These are phyloP conservation scores for Aspergillus proliferans DNA, from an alignment of 2,329 filamentous ascomycete genomes.

Conservation along the genomic window DNA sequence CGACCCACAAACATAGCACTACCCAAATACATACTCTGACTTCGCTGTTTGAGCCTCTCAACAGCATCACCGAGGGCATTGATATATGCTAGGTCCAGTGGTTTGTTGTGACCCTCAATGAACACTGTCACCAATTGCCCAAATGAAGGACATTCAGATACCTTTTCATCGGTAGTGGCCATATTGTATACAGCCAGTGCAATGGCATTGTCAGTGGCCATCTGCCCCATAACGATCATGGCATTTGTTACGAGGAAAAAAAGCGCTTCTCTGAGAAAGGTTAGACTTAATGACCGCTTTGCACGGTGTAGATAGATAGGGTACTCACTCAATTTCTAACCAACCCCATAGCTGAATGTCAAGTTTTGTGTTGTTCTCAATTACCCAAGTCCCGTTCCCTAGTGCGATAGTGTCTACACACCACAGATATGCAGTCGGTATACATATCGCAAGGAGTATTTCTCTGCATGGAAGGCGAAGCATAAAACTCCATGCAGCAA, in stretches of 20 bases:
- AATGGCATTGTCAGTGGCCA: constrained; percentile 63
- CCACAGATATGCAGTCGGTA: constrained; percentile 67
- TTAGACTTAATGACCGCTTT: not conserved
- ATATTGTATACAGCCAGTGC: constrained; percentile 50
- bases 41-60: constrained; percentile 55
- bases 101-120: too few relatives aligned
- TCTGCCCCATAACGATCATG: constrained; percentile 62
- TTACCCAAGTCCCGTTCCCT: constrained; percentile 64
- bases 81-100: too few relatives aligned
- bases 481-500: constrained; percentile 58
- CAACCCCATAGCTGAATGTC: constrained; percentile 53
- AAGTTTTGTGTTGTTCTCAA: constrained; percentile 61
- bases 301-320: not conserved
- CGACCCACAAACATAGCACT: constrained; percentile 63
- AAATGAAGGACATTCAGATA: not conserved
- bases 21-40: constrained; percentile 67
- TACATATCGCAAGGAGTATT: constrained; percentile 53
- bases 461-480: constrained; percentile 53
- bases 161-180: not conserved
- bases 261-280: constrained; percentile 50
- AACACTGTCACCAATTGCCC: too few relatives aligned
- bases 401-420: constrained; percentile 64
- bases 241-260: constrained; percentile 68
- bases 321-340: constrained; percentile 57
- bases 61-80: constrained; percentile 38